Conservation (phyloP, 2,329 filamentous ascomycete genomes). For the Zymoseptoria brevis region DNA sequence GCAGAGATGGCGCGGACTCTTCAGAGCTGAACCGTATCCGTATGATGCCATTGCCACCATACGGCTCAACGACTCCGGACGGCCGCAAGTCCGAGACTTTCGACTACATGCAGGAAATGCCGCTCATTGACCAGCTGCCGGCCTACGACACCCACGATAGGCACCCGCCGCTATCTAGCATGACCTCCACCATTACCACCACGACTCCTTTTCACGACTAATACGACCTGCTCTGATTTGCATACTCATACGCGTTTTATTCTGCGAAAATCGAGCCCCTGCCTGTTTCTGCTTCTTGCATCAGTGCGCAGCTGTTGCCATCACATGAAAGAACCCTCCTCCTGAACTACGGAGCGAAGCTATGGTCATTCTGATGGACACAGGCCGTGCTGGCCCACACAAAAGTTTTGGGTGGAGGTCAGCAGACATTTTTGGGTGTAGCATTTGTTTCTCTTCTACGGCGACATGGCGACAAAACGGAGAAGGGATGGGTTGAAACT, state of each 20-base stretch:
- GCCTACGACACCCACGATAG: conserved; percentile 24
- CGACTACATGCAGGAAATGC: conserved; percentile 20
- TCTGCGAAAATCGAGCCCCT: conserved; percentile 23
- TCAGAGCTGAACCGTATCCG: conserved; percentile 59
- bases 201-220: conserved; percentile 20
- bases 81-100: conserved; percentile 28
- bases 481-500: neutral
- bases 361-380: neutral
- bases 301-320: conserved; percentile 12
- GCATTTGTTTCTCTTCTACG: conserved; percentile 5
- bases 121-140: conserved; percentile 22
- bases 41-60: conserved; percentile 43
- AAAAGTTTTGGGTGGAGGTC: conserved; percentile 11
- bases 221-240: conserved; percentile 3
- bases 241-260: conserved; percentile 14
- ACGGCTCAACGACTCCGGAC: conserved; percentile 21
- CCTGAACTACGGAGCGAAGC: neutral
- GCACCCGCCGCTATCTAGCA: conserved; percentile 6
- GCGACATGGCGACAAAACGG: neutral
- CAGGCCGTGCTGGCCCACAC: conserved; percentile 11
- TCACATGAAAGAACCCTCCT: neutral
- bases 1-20: conserved; percentile 80
- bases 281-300: conserved; percentile 22
- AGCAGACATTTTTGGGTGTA: conserved; percentile 8
- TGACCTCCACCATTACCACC: conserved; percentile 5